Conservation (phyloP, 139 green algal genomes). For the Coelastrella sp. region DNA sequence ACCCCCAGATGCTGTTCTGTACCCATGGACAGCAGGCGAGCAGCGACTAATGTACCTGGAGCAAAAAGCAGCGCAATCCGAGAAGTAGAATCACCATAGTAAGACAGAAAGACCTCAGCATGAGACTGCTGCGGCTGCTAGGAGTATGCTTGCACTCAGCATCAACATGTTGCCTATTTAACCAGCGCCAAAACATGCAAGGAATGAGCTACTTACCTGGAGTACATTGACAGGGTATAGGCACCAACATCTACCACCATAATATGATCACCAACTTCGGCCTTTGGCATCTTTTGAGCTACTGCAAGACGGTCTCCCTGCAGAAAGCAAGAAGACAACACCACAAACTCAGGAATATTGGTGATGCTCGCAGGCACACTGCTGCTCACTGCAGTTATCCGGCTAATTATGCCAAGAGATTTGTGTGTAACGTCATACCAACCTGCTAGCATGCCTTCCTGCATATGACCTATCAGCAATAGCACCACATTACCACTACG, state of each 20-base stretch:
- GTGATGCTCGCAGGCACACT: neutral
- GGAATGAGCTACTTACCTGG: constrained; percentile 17
- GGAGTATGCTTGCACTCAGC: too few relatives aligned
- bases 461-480: neutral
- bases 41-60: constrained; percentile 59
- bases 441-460: neutral
- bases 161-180: too few relatives aligned
- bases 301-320: constrained; percentile 50
- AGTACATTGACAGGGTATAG: constrained; percentile 61
- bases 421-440: too few relatives aligned
- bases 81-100: too few relatives aligned
- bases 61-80: too few relatives aligned
- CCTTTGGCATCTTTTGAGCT: constrained; percentile 38
- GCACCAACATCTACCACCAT: constrained; percentile 53
- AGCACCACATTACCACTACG: too few relatives aligned
- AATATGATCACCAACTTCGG: constrained; percentile 48
- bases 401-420: too few relatives aligned
- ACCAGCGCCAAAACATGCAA: too few relatives aligned
- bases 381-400: too few relatives aligned
- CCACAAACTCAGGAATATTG: neutral
- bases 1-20: neutral
- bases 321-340: neutral
- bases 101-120: too few relatives aligned
- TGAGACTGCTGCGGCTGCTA: too few relatives aligned
- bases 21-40: constrained; percentile 51